Percentiles rank a stretch among this genome's conserved stretches.
phyloP scores from a whole-genome alignment of 345 rosid genomes.

The Eucalyptus melliodora region DNA sequence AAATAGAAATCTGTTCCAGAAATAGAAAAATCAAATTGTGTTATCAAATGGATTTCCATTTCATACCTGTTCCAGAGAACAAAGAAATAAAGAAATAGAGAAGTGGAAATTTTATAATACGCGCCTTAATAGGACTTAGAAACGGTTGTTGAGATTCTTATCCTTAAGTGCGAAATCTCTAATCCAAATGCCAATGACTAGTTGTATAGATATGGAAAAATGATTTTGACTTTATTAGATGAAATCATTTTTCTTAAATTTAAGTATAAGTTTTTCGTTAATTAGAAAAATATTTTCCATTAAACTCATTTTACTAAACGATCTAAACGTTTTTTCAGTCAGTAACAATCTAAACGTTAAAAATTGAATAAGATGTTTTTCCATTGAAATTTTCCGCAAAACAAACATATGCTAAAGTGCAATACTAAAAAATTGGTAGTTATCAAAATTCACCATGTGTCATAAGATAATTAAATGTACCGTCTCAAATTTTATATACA shows the following conservation, averaged over 20 bases:
- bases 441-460: not conserved
- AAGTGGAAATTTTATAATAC: no score
- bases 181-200: not conserved
- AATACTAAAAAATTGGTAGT: not conserved
- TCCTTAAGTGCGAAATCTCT: not conserved
- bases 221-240: not conserved
- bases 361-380: not conserved
- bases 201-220: not conserved
- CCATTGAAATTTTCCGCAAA: not conserved
- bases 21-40: no score
- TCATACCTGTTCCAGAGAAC: no score
- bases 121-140: not conserved
- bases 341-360: not conserved
- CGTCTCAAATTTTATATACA: not conserved
- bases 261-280: not conserved
- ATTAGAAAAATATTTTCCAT: not conserved
- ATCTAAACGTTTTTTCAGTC: not conserved
- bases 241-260: not conserved
- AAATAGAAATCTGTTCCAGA: rapidly evolving
- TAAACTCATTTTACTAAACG: not conserved
- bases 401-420: not conserved
- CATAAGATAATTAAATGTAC: not conserved
- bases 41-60: no score
- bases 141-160: rapidly evolving
- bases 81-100: no score